A percentile compares a stretch with the other conserved stretches of the same genome.
phyloP scores from a whole-genome alignment of 1,139 yeast species.

The Waltiozyma sp. region DNA sequence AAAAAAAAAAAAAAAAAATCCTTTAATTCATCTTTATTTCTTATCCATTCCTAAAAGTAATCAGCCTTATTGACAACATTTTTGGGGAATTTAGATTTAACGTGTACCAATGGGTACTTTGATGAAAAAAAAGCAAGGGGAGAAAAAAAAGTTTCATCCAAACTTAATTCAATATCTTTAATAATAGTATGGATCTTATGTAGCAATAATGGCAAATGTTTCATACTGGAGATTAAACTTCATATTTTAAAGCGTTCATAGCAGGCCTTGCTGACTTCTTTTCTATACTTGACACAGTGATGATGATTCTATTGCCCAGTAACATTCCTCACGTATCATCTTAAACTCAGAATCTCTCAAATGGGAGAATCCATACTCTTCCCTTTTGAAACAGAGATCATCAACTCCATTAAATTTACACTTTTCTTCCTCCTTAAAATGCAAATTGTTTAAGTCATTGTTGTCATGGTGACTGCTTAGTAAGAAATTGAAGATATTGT shows the following conservation, averaged over 20 bases:
- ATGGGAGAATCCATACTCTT: constrained; percentile 57
- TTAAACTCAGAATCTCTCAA: constrained; percentile 41
- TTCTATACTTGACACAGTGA: constrained; percentile 27
- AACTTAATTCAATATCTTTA: constrained; percentile 37
- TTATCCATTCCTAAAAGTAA: constrained; percentile 37
- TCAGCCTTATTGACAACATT: constrained; percentile 43
- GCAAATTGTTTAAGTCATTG: too few relatives aligned
- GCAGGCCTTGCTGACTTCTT: constrained; percentile 15
- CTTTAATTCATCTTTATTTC: constrained; percentile 32
- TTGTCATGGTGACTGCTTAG: not conserved
- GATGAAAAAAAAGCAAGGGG: constrained; percentile 37
- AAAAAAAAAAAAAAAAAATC: too few relatives aligned
- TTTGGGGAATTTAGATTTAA: constrained; percentile 37
- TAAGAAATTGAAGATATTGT: not conserved
- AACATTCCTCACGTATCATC: constrained; percentile 50
- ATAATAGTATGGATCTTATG: constrained; percentile 60
- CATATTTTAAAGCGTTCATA: constrained; percentile 43
- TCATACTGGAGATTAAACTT: constrained; percentile 40
- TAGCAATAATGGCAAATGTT: constrained; percentile 44
- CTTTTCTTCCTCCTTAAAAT: too few relatives aligned
- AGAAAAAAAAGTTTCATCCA: constrained; percentile 30
- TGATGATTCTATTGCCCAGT: constrained; percentile 50
- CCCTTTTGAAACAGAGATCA: constrained; percentile 53
- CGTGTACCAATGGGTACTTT: constrained; percentile 46
- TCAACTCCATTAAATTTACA: too few relatives aligned